A percentile compares a stretch with the other conserved stretches of the same genome.
These are phyloP conservation scores for Globisporangium orthogonon DNA, from an alignment of 352 stramenopile genomes.

Conservation along the genomic window DNA sequence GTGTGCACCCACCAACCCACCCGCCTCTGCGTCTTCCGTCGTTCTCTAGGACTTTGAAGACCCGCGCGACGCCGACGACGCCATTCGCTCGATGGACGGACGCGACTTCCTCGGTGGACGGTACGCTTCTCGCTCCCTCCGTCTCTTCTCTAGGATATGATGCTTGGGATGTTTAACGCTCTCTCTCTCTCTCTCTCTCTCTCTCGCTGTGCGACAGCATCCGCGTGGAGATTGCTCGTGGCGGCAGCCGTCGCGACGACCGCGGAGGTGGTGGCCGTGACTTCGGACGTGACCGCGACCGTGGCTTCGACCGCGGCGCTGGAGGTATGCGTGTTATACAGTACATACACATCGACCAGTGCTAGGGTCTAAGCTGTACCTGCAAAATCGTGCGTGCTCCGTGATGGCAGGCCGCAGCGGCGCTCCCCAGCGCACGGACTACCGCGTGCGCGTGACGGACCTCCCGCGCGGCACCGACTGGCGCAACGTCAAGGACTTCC, in stretches of 20 bases:
- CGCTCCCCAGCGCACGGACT: constrained; percentile 70
- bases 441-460: constrained; percentile 69
- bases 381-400: no score
- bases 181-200: background rate
- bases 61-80: constrained; percentile 80
- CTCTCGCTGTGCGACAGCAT: constrained; percentile 29
- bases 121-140: constrained; percentile 19
- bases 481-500: constrained; percentile 85
- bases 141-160: no score
- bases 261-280: constrained; percentile 33
- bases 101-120: constrained; percentile 81
- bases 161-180: no score
- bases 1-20: constrained; percentile 32
- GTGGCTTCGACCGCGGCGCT: constrained; percentile 40
- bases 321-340: constrained; percentile 5
- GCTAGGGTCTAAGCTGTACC: no score
- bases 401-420: constrained; percentile 33
- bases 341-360: no score
- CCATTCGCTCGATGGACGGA: constrained; percentile 83
- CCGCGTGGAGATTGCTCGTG: constrained; percentile 75
- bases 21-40: constrained; percentile 36
- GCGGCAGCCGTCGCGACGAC: constrained; percentile 54
- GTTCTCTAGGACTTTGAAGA: constrained; percentile 86
- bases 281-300: constrained; percentile 29
- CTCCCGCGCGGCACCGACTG: constrained; percentile 74